A percentile compares a stretch with the other conserved stretches of the same genome.
These are phyloP conservation scores for Boletus tylopilopsis DNA, from an alignment of 768 basidiomycete genomes.

Conservation along the genomic window DNA sequence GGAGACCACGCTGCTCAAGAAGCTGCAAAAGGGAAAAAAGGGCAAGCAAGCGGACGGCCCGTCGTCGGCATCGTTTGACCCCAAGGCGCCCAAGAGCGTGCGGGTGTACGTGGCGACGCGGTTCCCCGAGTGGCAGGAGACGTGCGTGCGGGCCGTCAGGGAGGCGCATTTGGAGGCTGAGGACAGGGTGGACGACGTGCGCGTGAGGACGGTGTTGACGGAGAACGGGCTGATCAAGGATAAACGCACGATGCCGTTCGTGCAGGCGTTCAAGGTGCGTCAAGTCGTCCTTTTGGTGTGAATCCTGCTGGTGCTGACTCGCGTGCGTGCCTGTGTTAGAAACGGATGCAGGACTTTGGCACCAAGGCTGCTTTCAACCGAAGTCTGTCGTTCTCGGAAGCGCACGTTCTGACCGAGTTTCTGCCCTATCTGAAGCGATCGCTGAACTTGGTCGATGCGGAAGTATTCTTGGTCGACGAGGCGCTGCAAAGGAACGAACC, in stretches of 20 bases:
- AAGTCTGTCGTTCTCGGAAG: slow-evolving; percentile 79
- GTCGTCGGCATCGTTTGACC: slow-evolving; percentile 76
- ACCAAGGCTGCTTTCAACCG: slow-evolving; percentile 78
- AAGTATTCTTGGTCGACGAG: slow-evolving; percentile 67
- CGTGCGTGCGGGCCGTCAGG: slow-evolving; percentile 71
- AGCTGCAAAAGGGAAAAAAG: slow-evolving; percentile 75
- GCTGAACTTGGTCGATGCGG: slow-evolving; percentile 64
- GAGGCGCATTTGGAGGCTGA: slow-evolving; percentile 56
- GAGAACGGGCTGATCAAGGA: slow-evolving; percentile 86
- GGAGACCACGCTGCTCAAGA: slow-evolving; percentile 75
- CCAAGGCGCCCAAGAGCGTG: slow-evolving; percentile 80
- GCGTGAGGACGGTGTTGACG: slow-evolving; percentile 64
- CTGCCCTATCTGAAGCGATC: slow-evolving; percentile 80
- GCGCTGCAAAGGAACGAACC: slow-evolving; percentile 50
- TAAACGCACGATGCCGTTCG: slow-evolving; percentile 94
- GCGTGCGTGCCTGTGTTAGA: too few species aligned
- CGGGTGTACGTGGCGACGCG: slow-evolving; percentile 85
- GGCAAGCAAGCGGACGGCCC: slow-evolving; percentile 39
- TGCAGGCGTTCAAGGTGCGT: slow-evolving; percentile 89
- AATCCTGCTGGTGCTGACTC: not conserved
- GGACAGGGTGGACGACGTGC: slow-evolving; percentile 77
- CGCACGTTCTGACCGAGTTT: slow-evolving; percentile 63
- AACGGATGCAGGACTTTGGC: slow-evolving; percentile 77
- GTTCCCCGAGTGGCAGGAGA: slow-evolving; percentile 95
- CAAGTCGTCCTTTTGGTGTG: too few species aligned